Evolutionary conservation across 176 grass and related monocot genomes (phyloP).

Genomic region (Saccharum spontaneum): DNA sequence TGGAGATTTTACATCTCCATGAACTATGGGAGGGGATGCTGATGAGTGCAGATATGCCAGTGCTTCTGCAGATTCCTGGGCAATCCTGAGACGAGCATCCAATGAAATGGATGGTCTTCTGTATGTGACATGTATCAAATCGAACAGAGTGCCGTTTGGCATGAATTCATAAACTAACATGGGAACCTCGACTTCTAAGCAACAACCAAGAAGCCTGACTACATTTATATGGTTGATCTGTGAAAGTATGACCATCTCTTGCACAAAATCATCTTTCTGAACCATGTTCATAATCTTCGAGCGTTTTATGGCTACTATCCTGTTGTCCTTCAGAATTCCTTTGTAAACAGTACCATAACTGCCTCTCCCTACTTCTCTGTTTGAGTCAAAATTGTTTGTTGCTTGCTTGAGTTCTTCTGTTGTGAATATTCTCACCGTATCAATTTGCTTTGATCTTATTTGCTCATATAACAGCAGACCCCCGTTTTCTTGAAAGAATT

Average conservation of each 20-base stretch:
- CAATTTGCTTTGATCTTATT: slow-evolving; percentile 48
- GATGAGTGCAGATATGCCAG: slow-evolving; percentile 37
- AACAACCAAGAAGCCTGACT: slow-evolving; percentile 42
- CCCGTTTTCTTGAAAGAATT: slow-evolving; percentile 46
- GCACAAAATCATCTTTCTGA: slow-evolving; percentile 41
- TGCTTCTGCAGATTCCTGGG: slow-evolving; percentile 39
- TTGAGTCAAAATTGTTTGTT: slow-evolving; percentile 35
- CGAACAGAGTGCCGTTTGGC: slow-evolving; percentile 30
- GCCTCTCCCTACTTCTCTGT: slow-evolving; percentile 31
- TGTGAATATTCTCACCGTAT: slow-evolving; percentile 43
- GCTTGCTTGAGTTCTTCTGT: neutral
- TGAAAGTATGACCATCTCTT: slow-evolving; percentile 47
- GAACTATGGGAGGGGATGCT: slow-evolving; percentile 36
- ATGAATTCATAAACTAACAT: slow-evolving; percentile 45
- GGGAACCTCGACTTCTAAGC: slow-evolving; percentile 45
- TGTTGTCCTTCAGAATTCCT: slow-evolving; percentile 25
- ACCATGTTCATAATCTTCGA: slow-evolving; percentile 36
- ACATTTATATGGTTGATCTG: slow-evolving; percentile 45
- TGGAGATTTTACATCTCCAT: slow-evolving; percentile 44
- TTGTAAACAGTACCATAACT: slow-evolving; percentile 34
- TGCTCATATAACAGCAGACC: slow-evolving; percentile 43
- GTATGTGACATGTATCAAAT: slow-evolving; percentile 27
- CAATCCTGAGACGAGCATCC: slow-evolving; percentile 20
- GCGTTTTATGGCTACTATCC: slow-evolving; percentile 37
- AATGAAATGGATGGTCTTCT: neutral